A percentile compares a stretch with the other conserved stretches of the same genome.
Evolutionary conservation across 345 rosid species (phyloP).

Genomic region (Alliaria petiolata): DNA sequence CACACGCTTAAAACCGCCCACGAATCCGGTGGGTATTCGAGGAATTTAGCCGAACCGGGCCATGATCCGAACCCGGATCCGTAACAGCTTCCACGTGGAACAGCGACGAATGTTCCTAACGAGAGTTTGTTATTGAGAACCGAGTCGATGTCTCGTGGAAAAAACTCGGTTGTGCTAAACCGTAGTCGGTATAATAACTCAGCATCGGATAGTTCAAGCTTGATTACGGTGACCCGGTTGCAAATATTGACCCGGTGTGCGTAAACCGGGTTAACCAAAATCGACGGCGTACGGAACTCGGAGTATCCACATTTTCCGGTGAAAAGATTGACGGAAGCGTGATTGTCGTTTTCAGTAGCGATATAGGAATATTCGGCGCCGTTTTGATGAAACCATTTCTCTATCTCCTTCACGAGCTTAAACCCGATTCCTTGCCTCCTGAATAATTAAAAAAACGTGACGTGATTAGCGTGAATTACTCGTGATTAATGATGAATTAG

Average conservation of each 20-base stretch:
- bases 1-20: slow-evolving; percentile 89
- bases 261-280: slow-evolving; percentile 83
- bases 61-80: slow-evolving; percentile 37
- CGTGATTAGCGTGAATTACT: not conserved
- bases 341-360: slow-evolving; percentile 89
- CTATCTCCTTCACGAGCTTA: slow-evolving; percentile 56
- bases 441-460: slow-evolving; percentile 3
- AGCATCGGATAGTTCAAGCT: slow-evolving; percentile 52
- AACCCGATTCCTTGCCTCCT: slow-evolving; percentile 87
- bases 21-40: slow-evolving; percentile 71
- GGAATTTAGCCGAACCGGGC: slow-evolving; percentile 60
- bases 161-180: slow-evolving; percentile 84
- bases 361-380: slow-evolving; percentile 85
- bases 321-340: slow-evolving; percentile 74
- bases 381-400: slow-evolving; percentile 74
- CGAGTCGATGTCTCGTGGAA: slow-evolving; percentile 83
- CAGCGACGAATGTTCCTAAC: slow-evolving; percentile 78
- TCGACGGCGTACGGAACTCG: slow-evolving; percentile 74
- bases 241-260: slow-evolving; percentile 60
- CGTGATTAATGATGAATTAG: not conserved
- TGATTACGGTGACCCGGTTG: slow-evolving; percentile 38
- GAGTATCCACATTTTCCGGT: slow-evolving; percentile 84
- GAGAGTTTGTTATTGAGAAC: slow-evolving; percentile 63
- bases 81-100: slow-evolving; percentile 50
- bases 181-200: slow-evolving; percentile 65